Percentiles rank a stretch among this genome's conserved stretches.
phyloP scores from a whole-genome alignment of 2,329 filamentous ascomycete genomes.

The Amesomyces nigricolor region DNA sequence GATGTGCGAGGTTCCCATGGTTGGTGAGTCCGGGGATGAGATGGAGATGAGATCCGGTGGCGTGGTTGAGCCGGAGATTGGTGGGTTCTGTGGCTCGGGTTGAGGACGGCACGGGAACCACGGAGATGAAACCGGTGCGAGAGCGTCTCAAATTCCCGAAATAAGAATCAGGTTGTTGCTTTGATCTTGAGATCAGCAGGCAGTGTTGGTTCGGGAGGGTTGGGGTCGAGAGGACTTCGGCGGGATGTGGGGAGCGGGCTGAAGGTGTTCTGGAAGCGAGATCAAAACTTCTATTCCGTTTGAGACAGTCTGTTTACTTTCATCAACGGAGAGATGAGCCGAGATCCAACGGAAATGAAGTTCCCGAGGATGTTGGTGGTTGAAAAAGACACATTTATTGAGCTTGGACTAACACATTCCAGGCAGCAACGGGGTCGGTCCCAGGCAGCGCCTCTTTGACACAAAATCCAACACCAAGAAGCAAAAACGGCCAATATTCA shows the following conservation, averaged over 20 bases:
- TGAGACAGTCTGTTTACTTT: constrained; percentile 2
- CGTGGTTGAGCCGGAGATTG: constrained; percentile 8
- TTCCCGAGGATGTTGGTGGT: neutral
- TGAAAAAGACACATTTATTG: neutral
- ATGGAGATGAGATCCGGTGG: neutral
- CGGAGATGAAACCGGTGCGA: constrained; percentile 15
- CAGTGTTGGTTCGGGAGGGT: constrained; percentile 7
- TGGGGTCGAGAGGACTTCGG: neutral
- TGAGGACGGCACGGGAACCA: constrained; percentile 2
- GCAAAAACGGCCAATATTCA: no score
- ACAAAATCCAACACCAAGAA: neutral
- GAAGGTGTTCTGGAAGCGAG: constrained; percentile 5
- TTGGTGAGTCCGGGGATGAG: constrained; percentile 9
- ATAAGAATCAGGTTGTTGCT: neutral
- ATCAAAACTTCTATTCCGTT: constrained; percentile 20
- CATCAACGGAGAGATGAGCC: constrained; percentile 10
- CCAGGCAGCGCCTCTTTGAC: neutral
- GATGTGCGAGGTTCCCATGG: constrained; percentile 34
- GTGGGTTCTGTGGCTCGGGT: neutral
- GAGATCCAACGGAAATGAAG: constrained; percentile 14
- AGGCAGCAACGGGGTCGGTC: constrained; percentile 3
- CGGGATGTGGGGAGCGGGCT: constrained; percentile 12
- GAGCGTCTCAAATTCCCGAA: constrained; percentile 7
- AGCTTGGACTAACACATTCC: neutral
- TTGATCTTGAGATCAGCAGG: constrained; percentile 1